Conservation (phyloP, 139 green algal species). For the Chlamydomonas eustigma region DNA sequence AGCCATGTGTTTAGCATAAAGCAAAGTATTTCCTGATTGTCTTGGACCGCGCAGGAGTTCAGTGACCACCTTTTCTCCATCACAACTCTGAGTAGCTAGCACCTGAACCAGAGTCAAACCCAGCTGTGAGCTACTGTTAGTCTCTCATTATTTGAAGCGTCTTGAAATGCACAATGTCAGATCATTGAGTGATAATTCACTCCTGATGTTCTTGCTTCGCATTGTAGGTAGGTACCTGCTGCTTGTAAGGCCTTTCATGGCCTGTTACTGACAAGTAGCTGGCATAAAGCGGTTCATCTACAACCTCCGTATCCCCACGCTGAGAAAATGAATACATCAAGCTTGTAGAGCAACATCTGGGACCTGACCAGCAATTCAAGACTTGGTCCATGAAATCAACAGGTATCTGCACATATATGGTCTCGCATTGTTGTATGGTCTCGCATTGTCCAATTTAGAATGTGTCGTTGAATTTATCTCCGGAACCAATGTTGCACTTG, state of each 20-base stretch:
- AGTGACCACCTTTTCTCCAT: neutral
- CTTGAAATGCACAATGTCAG: too few species aligned
- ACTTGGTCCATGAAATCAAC: too few species aligned
- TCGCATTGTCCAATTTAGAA: too few species aligned
- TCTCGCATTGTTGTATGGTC: too few species aligned
- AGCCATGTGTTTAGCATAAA: constrained; percentile 73
- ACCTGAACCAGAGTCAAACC: neutral
- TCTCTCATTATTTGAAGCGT: neutral
- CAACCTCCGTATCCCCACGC: constrained; percentile 26
- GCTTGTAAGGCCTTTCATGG: neutral
- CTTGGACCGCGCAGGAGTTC: neutral
- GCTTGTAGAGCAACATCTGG: constrained; percentile 38
- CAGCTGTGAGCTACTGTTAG: neutral
- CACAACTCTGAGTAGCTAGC: neutral
- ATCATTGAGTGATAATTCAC: too few species aligned
- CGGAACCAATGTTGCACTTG: too few species aligned
- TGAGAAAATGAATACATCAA: constrained; percentile 45
- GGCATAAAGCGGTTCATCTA: constrained; percentile 66
- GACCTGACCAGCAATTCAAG: constrained; percentile 1
- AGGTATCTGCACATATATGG: neutral
- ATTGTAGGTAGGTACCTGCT: neutral
- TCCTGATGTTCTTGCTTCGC: too few species aligned
- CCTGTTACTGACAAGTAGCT: constrained; percentile 47
- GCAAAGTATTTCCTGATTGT: constrained; percentile 19
- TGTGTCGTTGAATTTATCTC: too few species aligned